Evolutionary conservation across 805 yeast species (phyloP), one percentile per base, ranked within the genome.

Genomic region (Yamadazyma kitorensis): DNA sequence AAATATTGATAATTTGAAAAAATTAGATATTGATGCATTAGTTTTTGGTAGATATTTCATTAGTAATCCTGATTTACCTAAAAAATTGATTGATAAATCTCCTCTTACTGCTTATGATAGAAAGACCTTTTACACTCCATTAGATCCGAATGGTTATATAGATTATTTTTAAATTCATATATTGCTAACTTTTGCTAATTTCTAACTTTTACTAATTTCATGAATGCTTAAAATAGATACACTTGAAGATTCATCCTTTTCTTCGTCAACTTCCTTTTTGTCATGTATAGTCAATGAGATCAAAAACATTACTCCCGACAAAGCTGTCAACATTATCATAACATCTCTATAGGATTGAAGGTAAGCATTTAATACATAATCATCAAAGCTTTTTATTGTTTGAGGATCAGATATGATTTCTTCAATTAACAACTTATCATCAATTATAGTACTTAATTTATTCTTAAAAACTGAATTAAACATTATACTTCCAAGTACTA

Each of bases 401-500:
- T 18, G 16, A 3, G 37, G 37, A n/a, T 29, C 18, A 12, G 29
- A 17, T n/a, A 33, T 24, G 17, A 29, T 24, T 7, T 32, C 31
- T 4, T 10, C 8, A 6, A 28, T n/a, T 17, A 17, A 3, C 2
- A 18, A 24, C 4, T 24, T 17, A 12, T 37, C 20, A 5, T 10
- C 11, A 24, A 27, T n/a, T 5, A 10, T 6, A 12, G 12, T 6
- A 4, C 21, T 11, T n/a, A 37, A 26, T 15, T 30, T 32, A 2
- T 14, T 25, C 28, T 29, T 35, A 4, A 41, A 33, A 14, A 15
- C 12, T 10, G 19, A 22, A 13, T 34, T 34, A 17, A 37, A 41
- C 6, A 35, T 23, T 7, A 37, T 24, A 6, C 45, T 38, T 12
- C 50, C 41, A 7, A 54, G 32, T 6, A 63, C 58, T 19, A 59